These are phyloP conservation scores for Chlamydomonas sp. DNA, from an alignment of 139 green algal species.

Conservation along the genomic window DNA sequence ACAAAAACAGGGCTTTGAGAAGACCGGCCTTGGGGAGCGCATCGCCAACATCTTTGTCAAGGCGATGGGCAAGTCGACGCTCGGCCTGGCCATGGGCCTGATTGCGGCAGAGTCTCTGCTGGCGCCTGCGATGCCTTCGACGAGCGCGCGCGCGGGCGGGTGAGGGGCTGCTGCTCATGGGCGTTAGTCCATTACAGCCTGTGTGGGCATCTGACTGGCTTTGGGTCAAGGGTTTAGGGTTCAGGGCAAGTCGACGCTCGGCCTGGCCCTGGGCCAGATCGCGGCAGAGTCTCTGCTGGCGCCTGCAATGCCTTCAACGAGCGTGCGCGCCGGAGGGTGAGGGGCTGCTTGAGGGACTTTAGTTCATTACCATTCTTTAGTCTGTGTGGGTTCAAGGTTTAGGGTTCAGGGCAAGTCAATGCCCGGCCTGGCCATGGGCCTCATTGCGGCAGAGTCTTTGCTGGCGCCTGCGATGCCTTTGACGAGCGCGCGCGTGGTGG, in stretches of 20 bases:
- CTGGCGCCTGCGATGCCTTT: constrained; percentile 92
- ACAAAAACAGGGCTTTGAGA: constrained; percentile 88
- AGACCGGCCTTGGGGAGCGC: constrained; percentile 88
- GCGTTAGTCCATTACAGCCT: no score
- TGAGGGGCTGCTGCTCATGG: no score
- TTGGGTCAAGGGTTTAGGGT: no score
- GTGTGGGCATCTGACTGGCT: no score
- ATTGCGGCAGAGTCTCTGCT: constrained; percentile 63
- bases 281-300: constrained; percentile 71
- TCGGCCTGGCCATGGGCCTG: constrained; percentile 87
- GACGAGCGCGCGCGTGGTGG: no score
- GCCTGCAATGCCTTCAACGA: constrained; percentile 94
- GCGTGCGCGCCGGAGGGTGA: constrained; percentile 64
- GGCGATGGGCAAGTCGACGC: constrained; percentile 75
- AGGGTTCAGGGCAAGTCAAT: constrained; percentile 77
- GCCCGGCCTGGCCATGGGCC: constrained; percentile 82
- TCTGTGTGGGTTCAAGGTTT: no score
- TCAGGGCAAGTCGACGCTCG: constrained; percentile 85
- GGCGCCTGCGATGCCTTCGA: constrained; percentile 91
- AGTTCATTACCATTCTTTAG: no score
- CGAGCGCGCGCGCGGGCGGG: constrained; percentile 71
- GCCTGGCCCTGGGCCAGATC: constrained; percentile 81
- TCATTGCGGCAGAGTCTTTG: constrained; percentile 60
- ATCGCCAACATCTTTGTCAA: constrained; percentile 85
- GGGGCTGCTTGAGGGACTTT: no score